Conservation (phyloP, 768 basidiomycete species). For the Leccinum disarticulatum region DNA sequence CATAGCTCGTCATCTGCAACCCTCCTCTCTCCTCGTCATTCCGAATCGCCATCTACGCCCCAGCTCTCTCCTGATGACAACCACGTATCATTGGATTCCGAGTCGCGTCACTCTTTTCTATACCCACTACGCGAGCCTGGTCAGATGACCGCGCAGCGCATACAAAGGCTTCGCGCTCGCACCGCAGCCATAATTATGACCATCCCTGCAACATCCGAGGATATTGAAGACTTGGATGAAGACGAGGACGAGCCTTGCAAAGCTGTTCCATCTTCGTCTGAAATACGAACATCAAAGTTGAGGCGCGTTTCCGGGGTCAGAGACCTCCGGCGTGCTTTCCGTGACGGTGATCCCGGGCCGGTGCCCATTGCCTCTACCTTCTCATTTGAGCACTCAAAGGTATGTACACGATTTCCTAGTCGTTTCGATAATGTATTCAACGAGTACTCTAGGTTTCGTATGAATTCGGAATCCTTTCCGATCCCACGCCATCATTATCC, state of each 20-base stretch:
- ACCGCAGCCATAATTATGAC: slow-evolving; percentile 27
- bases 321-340: slow-evolving; percentile 29
- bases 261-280: not conserved
- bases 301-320: slow-evolving; percentile 24
- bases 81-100: slow-evolving; percentile 11
- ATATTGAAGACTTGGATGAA: slow-evolving; percentile 1
- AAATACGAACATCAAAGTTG: slow-evolving; percentile 13
- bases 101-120: slow-evolving; percentile 12
- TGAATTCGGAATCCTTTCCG: slow-evolving; percentile 22
- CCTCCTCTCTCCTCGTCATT: slow-evolving; percentile 17
- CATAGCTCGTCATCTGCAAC: slow-evolving; percentile 23
- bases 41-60: slow-evolving; percentile 3
- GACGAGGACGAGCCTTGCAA: slow-evolving; percentile 5
- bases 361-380: slow-evolving; percentile 9
- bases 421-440: slow-evolving; percentile 1
- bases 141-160: slow-evolving; percentile 25
- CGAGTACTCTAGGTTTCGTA: slow-evolving; percentile 15
- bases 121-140: slow-evolving; percentile 25
- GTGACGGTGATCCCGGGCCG: slow-evolving; percentile 9
- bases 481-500: slow-evolving; percentile 5
- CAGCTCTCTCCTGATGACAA: slow-evolving; percentile 6
- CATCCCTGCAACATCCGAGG: slow-evolving; percentile 29
- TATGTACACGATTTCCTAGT: slow-evolving; percentile 4
- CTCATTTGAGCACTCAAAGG: slow-evolving; percentile 16
- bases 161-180: slow-evolving; percentile 26